Percentiles rank a stretch among this genome's conserved stretches.
Evolutionary conservation across 257 asterid species (phyloP).

Genomic region (Solanum infundibuliforme): DNA sequence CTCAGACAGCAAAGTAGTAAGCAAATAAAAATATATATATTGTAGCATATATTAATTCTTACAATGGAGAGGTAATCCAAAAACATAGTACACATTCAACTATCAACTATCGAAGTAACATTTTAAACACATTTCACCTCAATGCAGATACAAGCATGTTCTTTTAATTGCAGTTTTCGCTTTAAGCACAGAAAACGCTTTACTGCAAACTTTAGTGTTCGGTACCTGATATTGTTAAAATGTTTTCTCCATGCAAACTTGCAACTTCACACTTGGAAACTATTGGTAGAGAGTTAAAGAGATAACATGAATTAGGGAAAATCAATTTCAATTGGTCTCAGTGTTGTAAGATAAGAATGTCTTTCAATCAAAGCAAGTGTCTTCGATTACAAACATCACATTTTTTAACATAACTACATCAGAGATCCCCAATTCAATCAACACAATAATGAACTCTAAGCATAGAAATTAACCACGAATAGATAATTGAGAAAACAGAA

Average conservation of each 20-base stretch:
- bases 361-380: neutral
- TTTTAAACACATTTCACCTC: neutral
- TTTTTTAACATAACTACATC: neutral
- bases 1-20: neutral
- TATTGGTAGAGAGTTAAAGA: neutral
- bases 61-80: neutral
- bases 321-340: neutral
- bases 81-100: neutral
- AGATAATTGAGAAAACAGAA: neutral
- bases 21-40: neutral
- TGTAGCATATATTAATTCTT: neutral
- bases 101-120: neutral
- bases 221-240: neutral
- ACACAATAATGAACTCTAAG: neutral
- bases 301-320: neutral
- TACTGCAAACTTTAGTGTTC: neutral
- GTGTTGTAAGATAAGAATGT: neutral
- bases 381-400: neutral
- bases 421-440: neutral
- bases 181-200: neutral
- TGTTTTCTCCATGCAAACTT: neutral
- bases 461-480: neutral
- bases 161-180: neutral
- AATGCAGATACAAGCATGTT: neutral
- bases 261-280: neutral